Evolutionary conservation across 148 eudicot species (phyloP), one percentile per base, ranked within the genome.

Genomic region (Cornus controversa): DNA sequence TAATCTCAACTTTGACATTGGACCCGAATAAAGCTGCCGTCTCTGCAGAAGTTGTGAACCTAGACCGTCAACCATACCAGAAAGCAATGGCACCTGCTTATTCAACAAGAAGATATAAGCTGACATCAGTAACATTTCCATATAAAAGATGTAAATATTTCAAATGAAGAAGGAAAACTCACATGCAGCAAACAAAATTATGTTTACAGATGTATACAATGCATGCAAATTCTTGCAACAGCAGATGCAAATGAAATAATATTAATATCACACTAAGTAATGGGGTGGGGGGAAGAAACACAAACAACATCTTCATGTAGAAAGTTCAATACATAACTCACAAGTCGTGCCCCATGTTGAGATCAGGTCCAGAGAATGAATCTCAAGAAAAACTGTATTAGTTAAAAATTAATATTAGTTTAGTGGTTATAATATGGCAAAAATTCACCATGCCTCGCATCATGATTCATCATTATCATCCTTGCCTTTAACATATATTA

Each of bases 1-100:
- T 81, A 90, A 76, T 69, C 99, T 94, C 82, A 96, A 82, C 83
- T 93, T 96, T 24, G 99, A 96, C 97, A 90, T 89, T 29, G 98
- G 88, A 62, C 73, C 90, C 67, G 91, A 84, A 83, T 92, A 96
- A 57, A 93, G 95, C 71, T 93, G 97, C 18, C 95, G 85, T 62
- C 99, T 78, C 72, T 92, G 99, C 80, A 80, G 73, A 62, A 90
- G 81, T 69, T 89, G 93, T 72, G 98, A 66, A 54, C 95, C 95
- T 86, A 84, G 75, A 68, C 97, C 98, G 88, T 92, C 91, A 67
- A 72, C 89, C 88, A 90, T 86, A 62, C 85, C 89, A 54, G 91
- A 84, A 74, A 86, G 69, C 73, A 86, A 75, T 8, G 96, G 92
- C 80, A 90, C 80, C 94, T 92, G 86, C 75, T 72, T 27, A 62